Conservation (phyloP, 202 grass and related monocot genomes). For the Carex sylvatica region DNA sequence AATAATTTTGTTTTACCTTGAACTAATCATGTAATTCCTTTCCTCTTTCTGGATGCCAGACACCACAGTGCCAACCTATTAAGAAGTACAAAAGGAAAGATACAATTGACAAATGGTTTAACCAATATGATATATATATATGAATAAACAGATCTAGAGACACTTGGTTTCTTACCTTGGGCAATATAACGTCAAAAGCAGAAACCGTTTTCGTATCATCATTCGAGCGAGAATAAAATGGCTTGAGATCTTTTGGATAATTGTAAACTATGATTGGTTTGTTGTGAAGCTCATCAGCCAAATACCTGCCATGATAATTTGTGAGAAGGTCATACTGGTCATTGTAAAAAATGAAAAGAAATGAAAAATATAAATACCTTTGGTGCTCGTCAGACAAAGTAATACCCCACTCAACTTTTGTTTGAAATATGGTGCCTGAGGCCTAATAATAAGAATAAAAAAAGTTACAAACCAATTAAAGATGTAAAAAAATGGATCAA, state of each 20-base stretch:
- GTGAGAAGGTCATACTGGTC: not conserved
- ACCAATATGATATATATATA: not conserved
- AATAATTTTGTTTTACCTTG: conserved; percentile 37
- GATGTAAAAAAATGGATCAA: not conserved
- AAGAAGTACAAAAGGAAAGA: not conserved
- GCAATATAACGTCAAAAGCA: conserved; percentile 57
- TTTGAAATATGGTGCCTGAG: conserved; percentile 38
- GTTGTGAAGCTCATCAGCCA: conserved; percentile 40
- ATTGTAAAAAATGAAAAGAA: not conserved
- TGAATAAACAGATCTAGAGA: conserved; percentile 1
- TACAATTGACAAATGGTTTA: not conserved
- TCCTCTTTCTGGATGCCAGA: conserved; percentile 69
- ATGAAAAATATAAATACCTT: conserved; percentile 35
- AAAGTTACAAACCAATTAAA: not conserved
- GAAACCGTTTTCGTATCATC: conserved; percentile 48
- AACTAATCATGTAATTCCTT: conserved; percentile 43
- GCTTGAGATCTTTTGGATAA: conserved; percentile 60
- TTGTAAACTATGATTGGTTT: conserved; percentile 46
- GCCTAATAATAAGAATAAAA: conserved; percentile 32
- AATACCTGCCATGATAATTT: conserved; percentile 39
- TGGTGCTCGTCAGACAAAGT: conserved; percentile 43
- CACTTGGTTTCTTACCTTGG: conserved; percentile 39
- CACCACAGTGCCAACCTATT: conserved; percentile 46
- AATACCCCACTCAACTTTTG: conserved; percentile 44
- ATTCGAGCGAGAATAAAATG: conserved; percentile 50